Evolutionary conservation across 2,329 filamentous ascomycete species (phyloP).

Genomic region (Colletotrichum simmondsii): DNA sequence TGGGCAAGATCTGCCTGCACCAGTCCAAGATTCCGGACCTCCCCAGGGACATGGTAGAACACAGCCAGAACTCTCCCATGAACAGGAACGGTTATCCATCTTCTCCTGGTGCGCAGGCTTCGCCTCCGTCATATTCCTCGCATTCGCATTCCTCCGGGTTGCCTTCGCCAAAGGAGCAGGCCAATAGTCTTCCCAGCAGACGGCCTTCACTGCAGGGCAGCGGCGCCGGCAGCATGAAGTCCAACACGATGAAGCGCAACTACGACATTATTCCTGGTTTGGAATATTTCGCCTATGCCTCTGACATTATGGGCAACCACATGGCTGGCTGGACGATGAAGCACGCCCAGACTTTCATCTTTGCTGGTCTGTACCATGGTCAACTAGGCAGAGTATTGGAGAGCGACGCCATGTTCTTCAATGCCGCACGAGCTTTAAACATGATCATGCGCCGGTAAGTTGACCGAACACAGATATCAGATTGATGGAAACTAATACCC

Average conservation of each 20-base stretch:
- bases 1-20: conserved; percentile 82
- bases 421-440: conserved; percentile 69
- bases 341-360: conserved; percentile 85
- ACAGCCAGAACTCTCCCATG: conserved; percentile 41
- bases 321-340: conserved; percentile 82
- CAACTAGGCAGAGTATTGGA: conserved; percentile 89
- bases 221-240: conserved; percentile 22
- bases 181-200: conserved; percentile 55
- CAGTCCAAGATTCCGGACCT: conserved; percentile 67
- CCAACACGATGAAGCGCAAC: conserved; percentile 62
- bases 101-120: conserved; percentile 62
- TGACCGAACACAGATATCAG: not conserved
- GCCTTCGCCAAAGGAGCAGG: conserved; percentile 64
- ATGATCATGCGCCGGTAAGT: conserved; percentile 81
- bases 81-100: conserved; percentile 62
- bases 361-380: conserved; percentile 89
- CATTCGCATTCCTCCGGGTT: conserved; percentile 62
- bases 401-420: conserved; percentile 74
- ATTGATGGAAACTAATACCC: too few relatives aligned
- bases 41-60: conserved; percentile 47
- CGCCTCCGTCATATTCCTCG: conserved; percentile 56
- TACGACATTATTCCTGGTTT: conserved; percentile 89
- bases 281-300: conserved; percentile 88
- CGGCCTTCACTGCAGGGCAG: conserved; percentile 62
- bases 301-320: conserved; percentile 86